phyloP scores from a whole-genome alignment of 345 rosid genomes.

The Arabidopsis thaliana region DNA sequence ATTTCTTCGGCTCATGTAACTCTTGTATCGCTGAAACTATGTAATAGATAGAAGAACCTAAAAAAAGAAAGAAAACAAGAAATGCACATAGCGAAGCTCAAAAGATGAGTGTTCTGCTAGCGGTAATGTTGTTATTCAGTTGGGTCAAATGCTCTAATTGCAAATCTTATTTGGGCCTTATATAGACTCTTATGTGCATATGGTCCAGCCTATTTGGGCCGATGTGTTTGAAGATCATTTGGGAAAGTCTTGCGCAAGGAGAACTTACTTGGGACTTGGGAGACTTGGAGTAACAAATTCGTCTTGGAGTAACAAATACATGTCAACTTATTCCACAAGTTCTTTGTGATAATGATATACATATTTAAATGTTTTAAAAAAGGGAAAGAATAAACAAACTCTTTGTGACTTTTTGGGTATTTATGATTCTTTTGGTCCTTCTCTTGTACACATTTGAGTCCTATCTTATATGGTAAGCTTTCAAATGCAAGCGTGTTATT shows the following conservation, averaged over 20 bases:
- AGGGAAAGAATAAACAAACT: too few relatives aligned
- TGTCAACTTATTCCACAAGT: neutral
- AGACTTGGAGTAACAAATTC: too few relatives aligned
- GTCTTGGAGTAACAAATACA: too few relatives aligned
- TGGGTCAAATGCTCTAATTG: neutral
- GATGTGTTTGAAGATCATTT: neutral
- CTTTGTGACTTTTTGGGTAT: too few relatives aligned
- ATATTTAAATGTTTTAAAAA: too few relatives aligned
- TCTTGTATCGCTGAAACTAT: neutral
- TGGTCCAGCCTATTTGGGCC: neutral
- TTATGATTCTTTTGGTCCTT: neutral
- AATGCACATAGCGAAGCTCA: too few relatives aligned
- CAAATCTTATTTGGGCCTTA: neutral
- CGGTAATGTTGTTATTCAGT: neutral
- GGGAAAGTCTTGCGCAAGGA: neutral
- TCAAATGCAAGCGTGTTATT: neutral
- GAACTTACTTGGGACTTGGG: neutral
- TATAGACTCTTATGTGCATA: too few relatives aligned
- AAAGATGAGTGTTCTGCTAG: too few relatives aligned
- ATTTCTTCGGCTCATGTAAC: neutral
- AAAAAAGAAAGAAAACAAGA: too few relatives aligned
- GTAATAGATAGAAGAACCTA: too few relatives aligned
- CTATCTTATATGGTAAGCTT: too few relatives aligned
- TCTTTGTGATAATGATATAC: neutral
- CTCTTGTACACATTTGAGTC: too few relatives aligned